These are phyloP conservation scores for Vigna angularis DNA, from an alignment of 306 rosid species.

Conservation along the genomic window DNA sequence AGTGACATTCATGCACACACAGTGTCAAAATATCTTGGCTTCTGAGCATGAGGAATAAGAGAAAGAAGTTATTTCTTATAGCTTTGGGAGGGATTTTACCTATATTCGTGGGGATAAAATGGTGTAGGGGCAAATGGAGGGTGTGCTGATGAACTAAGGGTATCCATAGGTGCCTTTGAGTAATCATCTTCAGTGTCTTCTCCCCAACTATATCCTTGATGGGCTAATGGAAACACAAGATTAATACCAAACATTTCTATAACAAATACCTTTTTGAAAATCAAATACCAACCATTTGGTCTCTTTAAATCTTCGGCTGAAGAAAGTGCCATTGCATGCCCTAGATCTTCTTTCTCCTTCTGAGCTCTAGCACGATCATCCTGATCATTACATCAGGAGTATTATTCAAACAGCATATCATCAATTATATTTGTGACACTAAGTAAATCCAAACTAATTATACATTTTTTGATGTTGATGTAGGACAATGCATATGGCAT, in stretches of 20 bases:
- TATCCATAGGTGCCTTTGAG: constrained; percentile 55
- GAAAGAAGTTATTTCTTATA: constrained; percentile 8
- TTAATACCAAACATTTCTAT: neutral
- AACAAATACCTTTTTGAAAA: constrained; percentile 20
- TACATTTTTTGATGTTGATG: neutral
- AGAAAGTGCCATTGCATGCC: constrained; percentile 75
- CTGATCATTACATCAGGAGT: constrained; percentile 54
- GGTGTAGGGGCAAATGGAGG: constrained; percentile 65
- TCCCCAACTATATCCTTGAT: constrained; percentile 63
- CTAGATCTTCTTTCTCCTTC: constrained; percentile 82
- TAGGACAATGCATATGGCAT: constrained; percentile 21
- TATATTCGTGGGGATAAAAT: constrained; percentile 54
- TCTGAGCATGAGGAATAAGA: neutral
- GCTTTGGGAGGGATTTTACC: constrained; percentile 51
- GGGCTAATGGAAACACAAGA: constrained; percentile 37
- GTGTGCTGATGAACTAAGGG: constrained; percentile 53
- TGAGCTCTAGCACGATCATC: constrained; percentile 72
- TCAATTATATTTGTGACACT: constrained; percentile 15
- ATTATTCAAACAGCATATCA: constrained; percentile 30
- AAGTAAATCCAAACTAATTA: constrained; percentile 10
- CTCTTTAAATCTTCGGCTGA: constrained; percentile 72
- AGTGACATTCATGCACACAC: neutral
- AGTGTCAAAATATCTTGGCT: constrained; percentile 20
- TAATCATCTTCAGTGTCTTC: constrained; percentile 60
- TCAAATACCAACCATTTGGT: constrained; percentile 60